These are phyloP conservation scores for Claviceps africana DNA, from an alignment of 2,329 filamentous ascomycete species.

Conservation along the genomic window DNA sequence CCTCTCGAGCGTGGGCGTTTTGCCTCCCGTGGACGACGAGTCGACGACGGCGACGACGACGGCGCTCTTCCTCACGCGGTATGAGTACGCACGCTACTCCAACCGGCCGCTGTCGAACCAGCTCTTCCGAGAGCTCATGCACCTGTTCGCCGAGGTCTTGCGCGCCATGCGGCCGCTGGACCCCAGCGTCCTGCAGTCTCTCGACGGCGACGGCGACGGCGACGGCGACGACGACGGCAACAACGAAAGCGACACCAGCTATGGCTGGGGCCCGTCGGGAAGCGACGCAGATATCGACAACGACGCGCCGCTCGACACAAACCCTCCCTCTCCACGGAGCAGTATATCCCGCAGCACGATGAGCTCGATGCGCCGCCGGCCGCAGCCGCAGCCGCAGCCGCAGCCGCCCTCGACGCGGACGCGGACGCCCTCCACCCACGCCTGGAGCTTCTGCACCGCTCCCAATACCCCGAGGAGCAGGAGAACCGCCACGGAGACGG, in stretches of 20 bases:
- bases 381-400: too few species aligned
- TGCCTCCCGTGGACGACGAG: slow-evolving; percentile 26
- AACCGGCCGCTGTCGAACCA: slow-evolving; percentile 50
- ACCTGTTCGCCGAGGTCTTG: slow-evolving; percentile 67
- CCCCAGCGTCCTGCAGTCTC: slow-evolving; percentile 31
- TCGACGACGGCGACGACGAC: slow-evolving; percentile 33
- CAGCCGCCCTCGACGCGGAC: too few species aligned
- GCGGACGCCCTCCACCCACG: slow-evolving; percentile 29
- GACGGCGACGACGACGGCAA: slow-evolving; percentile 9
- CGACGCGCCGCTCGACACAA: slow-evolving; percentile 29
- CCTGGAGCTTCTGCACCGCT: slow-evolving; percentile 35
- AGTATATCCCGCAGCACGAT: slow-evolving; percentile 18
- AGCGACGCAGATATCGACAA: slow-evolving; percentile 28
- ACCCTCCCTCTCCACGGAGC: slow-evolving; percentile 25
- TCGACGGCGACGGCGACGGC: too few species aligned
- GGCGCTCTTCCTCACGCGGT: slow-evolving; percentile 54
- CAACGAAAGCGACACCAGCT: slow-evolving; percentile 2
- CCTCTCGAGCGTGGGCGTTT: slow-evolving; percentile 52
- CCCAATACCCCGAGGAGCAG: slow-evolving; percentile 38
- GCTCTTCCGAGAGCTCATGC: slow-evolving; percentile 69
- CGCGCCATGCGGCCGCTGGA: slow-evolving; percentile 58
- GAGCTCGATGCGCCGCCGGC: slow-evolving; percentile 15
- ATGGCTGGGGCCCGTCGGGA: slow-evolving; percentile 16
- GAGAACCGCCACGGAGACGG: slow-evolving; percentile 9
- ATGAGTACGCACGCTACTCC: slow-evolving; percentile 79